Evolutionary conservation across 306 rosid species (phyloP).

Genomic region (Fragaria vesca): DNA sequence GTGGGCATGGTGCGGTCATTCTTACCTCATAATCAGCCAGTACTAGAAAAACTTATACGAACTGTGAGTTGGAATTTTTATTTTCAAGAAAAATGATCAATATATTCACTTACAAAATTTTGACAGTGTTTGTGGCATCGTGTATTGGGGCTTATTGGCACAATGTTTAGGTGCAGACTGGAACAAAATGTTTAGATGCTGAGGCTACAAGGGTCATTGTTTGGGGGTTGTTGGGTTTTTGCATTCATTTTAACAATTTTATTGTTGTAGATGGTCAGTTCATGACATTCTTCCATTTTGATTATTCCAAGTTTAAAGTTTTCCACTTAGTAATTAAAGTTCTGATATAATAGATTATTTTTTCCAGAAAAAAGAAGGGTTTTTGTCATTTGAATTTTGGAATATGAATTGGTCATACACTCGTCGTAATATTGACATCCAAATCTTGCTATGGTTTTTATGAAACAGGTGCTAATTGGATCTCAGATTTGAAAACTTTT

Average conservation of each 20-base stretch:
- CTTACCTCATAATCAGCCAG: background rate
- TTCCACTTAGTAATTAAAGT: background rate
- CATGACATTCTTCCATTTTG: background rate
- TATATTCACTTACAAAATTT: background rate
- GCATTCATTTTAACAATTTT: background rate
- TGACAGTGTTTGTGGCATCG: background rate
- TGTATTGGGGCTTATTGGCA: background rate
- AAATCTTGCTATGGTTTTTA: background rate
- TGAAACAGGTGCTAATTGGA: conserved; percentile 26
- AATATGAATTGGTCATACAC: background rate
- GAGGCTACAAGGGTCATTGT: background rate
- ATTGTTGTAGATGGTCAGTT: background rate
- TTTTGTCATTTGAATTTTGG: background rate
- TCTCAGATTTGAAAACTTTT: background rate
- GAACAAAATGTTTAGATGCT: background rate
- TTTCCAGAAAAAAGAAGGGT: background rate
- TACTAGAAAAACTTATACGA: background rate
- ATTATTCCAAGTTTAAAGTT: background rate
- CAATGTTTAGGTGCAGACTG: background rate
- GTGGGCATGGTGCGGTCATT: too few relatives aligned
- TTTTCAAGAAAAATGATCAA: background rate
- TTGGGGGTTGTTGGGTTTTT: background rate
- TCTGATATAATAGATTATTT: background rate
- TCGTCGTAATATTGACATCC: background rate
- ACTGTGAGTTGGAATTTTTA: background rate